These are phyloP conservation scores for Plasmodium inui DNA, from an alignment of 169 alveolate species.

Conservation along the genomic window DNA sequence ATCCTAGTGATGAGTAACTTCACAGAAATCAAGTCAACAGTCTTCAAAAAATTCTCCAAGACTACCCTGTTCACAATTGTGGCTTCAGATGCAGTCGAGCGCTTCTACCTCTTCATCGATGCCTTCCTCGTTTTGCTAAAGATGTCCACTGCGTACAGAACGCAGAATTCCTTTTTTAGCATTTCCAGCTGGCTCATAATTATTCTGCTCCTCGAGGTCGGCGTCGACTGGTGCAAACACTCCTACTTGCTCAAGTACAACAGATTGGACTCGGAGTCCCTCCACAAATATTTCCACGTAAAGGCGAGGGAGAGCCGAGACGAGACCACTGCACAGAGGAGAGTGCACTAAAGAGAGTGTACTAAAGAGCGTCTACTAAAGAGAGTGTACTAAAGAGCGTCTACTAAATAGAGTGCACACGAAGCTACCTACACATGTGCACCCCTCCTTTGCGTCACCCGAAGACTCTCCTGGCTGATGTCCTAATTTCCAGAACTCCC, in stretches of 20 bases:
- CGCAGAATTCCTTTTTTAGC: constrained; percentile 78
- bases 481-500: constrained; percentile 78
- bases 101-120: constrained; percentile 89
- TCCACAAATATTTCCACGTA: constrained; percentile 78
- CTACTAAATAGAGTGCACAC: background rate
- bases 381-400: background rate
- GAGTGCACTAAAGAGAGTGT: background rate
- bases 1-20: constrained; percentile 91
- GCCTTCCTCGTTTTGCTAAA: constrained; percentile 89
- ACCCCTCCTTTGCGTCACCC: background rate
- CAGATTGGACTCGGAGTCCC: constrained; percentile 81
- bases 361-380: background rate
- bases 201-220: constrained; percentile 85
- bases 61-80: constrained; percentile 86
- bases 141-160: constrained; percentile 85
- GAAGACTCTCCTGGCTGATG: constrained; percentile 80
- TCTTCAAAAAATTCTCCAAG: constrained; percentile 88
- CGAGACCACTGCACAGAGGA: background rate
- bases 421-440: background rate
- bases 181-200: constrained; percentile 83
- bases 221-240: constrained; percentile 90
- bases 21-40: constrained; percentile 92
- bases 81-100: constrained; percentile 91
- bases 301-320: background rate
- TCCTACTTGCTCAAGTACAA: constrained; percentile 88